Evolutionary conservation across 1,139 yeast species (phyloP), one percentile per base, ranked within the genome.

Genomic region (Suhomyces bokatorum): DNA sequence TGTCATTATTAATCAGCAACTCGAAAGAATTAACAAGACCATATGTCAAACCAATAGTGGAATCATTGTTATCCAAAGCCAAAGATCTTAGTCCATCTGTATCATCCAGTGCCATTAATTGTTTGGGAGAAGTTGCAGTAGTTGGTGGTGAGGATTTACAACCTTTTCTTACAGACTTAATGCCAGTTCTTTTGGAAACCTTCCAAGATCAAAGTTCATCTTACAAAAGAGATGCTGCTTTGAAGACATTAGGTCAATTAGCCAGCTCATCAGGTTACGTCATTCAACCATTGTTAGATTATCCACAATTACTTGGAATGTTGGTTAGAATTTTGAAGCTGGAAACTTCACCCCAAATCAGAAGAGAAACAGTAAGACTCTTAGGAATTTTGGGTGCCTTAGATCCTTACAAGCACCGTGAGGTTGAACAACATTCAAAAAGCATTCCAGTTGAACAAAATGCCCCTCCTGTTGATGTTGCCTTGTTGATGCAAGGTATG

Each of bases 301-400:
- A 90, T 58, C 99, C 99, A 0, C 93, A 88, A 55, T 70, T 95
- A 26, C 69, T 93, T 33, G 91, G 95, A 8, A 81, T 88, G 66
- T 70, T 93, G 32, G 89, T 91, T 4, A 84, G 83, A 38, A 89
- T 93, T 35, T 70, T 93, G 48, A 87, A 86, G 52, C 82, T 90
- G 51, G 97, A 90, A 56, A 80, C 85, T 12, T 82, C 95, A 0
- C 78, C 84, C 1, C 69, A 78, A 4, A 83, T 88, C 6, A 79
- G 95, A 56, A 73, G 97, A 47, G 98, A 91, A 62, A 86, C 97
- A 0, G 97, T 93, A 0, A 76, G 93, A 53, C 68, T 93, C 17
- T 70, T 93, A 50, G 99, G 99, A 58, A 90, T 91, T 32, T 70
- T 95, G 36, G 99, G 99, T 48, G 99, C 99, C 0, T 72, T 95